Percentiles rank a stretch among this genome's conserved stretches.
These are phyloP conservation scores for Aspergillus flavus DNA, from an alignment of 2,329 filamentous ascomycete genomes.

Conservation along the genomic window DNA sequence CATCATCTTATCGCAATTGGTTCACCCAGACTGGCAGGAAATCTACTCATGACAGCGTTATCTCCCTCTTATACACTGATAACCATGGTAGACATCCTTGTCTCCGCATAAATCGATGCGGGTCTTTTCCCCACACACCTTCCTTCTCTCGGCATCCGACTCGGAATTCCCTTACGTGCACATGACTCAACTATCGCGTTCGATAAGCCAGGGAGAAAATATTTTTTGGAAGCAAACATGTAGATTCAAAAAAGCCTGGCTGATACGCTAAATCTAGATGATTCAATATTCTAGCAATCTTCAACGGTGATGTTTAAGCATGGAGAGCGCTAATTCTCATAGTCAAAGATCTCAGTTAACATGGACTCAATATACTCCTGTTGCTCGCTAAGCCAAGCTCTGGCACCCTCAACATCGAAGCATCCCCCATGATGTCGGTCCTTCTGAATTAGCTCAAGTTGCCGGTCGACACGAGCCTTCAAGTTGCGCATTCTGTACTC, in stretches of 20 bases:
- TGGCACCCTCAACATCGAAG: neutral
- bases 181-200: neutral
- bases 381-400: neutral
- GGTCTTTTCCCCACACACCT: neutral
- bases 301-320: neutral
- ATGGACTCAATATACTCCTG: neutral
- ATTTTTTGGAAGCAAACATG: neutral
- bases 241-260: neutral
- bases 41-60: neutral
- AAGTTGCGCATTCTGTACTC: neutral
- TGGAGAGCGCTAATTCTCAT: neutral
- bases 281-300: neutral
- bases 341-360: neutral
- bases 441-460: neutral
- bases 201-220: neutral
- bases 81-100: neutral
- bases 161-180: neutral
- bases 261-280: neutral
- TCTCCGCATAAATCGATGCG: neutral
- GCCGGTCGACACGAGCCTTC: neutral
- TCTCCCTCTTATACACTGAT: neutral
- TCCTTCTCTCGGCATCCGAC: neutral
- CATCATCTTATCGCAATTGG: neutral
- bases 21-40: neutral
- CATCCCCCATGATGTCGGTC: neutral